Conservation (phyloP, 2,329 filamentous ascomycete genomes). For the Paraphoma sp. region DNA sequence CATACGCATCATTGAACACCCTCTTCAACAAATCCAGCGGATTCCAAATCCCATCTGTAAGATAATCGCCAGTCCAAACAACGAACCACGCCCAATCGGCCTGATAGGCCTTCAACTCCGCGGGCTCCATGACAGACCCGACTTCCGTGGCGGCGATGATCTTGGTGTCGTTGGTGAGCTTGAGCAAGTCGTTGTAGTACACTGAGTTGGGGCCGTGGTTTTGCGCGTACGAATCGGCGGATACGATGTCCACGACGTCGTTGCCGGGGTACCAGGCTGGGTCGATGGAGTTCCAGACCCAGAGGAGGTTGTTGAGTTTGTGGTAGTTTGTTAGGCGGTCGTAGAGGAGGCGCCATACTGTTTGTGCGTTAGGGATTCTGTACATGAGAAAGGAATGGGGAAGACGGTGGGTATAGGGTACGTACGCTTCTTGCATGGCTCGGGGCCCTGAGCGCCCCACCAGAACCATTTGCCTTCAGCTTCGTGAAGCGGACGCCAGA, state of each 20-base stretch:
- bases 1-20: slow-evolving; percentile 39
- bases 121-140: slow-evolving; percentile 55
- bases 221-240: slow-evolving; percentile 55
- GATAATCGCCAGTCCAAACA: slow-evolving; percentile 55
- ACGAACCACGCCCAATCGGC: slow-evolving; percentile 59
- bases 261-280: slow-evolving; percentile 58
- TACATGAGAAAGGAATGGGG: not conserved
- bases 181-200: slow-evolving; percentile 54
- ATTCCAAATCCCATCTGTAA: slow-evolving; percentile 53
- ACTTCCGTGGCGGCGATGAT: slow-evolving; percentile 58
- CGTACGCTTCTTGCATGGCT: slow-evolving; percentile 50
- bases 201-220: slow-evolving; percentile 54
- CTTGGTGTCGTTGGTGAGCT: slow-evolving; percentile 55
- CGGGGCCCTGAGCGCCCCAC: slow-evolving; percentile 59
- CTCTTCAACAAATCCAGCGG: slow-evolving; percentile 48
- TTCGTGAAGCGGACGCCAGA: slow-evolving; percentile 59
- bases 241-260: slow-evolving; percentile 55
- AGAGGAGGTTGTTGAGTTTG: slow-evolving; percentile 56
- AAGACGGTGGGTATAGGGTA: not conserved
- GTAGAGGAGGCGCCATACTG: slow-evolving; percentile 52
- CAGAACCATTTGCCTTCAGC: slow-evolving; percentile 61
- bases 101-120: slow-evolving; percentile 52
- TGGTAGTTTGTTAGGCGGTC: slow-evolving; percentile 55
- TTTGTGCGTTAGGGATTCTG: not conserved
- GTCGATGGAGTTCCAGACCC: slow-evolving; percentile 59